Conservation (phyloP, 768 basidiomycete species). For the Pleurotus ostreatus region DNA sequence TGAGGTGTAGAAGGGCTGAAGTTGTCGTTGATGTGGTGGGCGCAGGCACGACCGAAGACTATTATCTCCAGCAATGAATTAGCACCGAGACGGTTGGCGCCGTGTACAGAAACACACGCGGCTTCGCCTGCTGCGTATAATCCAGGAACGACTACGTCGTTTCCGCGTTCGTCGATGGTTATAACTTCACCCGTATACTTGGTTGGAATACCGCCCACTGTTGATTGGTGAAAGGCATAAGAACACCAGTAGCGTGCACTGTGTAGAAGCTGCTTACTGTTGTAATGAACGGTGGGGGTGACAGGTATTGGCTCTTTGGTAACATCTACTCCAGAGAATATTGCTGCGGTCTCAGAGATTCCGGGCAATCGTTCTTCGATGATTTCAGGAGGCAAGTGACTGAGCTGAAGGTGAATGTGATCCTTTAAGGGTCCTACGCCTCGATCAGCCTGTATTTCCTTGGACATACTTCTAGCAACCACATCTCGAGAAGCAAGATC, state of each 20-base stretch:
- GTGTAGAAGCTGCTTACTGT: constrained; percentile 57
- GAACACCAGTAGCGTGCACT: no score
- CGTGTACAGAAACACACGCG: constrained; percentile 97
- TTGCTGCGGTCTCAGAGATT: constrained; percentile 98
- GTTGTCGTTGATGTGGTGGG: constrained; percentile 91
- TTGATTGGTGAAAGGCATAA: not conserved
- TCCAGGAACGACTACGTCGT: constrained; percentile 91
- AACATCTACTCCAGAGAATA: constrained; percentile 98
- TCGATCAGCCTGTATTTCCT: constrained; percentile 97
- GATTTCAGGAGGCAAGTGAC: constrained; percentile 92
- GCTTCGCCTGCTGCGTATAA: constrained; percentile 98
- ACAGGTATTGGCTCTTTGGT: constrained; percentile 99
- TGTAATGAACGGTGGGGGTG: constrained; percentile 96
- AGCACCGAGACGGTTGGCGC: constrained; percentile 97
- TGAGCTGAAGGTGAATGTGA: constrained; percentile 93
- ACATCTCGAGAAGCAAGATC: constrained; percentile 99
- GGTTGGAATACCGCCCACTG: constrained; percentile 99
- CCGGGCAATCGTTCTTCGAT: constrained; percentile 95
- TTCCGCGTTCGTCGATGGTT: constrained; percentile 80
- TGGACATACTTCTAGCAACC: constrained; percentile 97
- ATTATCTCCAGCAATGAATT: constrained; percentile 98
- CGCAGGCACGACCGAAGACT: constrained; percentile 96
- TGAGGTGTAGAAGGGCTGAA: constrained; percentile 86
- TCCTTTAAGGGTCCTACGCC: constrained; percentile 98
- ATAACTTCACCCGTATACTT: constrained; percentile 96